Evolutionary conservation across 495 filamentous ascomycete genomes (phyloP).

Genomic region (Hypoxylon fuscum): DNA sequence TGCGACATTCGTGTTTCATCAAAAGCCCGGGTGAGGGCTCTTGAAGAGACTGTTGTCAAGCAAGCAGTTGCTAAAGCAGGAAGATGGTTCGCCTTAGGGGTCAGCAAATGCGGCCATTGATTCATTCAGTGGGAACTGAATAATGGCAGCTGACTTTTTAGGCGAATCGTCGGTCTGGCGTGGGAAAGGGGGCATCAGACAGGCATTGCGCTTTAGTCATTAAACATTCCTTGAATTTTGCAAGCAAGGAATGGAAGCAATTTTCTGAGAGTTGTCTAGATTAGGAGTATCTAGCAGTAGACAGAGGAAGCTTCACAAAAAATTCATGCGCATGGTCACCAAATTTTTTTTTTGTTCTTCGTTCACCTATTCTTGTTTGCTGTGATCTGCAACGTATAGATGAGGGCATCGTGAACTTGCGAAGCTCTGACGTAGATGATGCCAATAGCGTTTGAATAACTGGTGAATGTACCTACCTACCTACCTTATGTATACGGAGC

Average conservation of each 20-base stretch:
- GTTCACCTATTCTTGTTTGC: conserved; percentile 10
- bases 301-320: conserved; percentile 31
- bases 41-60: neutral
- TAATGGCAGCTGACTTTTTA: conserved; percentile 12
- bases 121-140: conserved; percentile 4
- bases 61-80: neutral
- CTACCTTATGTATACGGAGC: too few species aligned
- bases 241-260: conserved; percentile 29
- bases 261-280: conserved; percentile 35
- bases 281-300: conserved; percentile 40
- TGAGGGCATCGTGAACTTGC: too few species aligned
- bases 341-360: neutral
- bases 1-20: neutral
- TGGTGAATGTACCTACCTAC: too few species aligned
- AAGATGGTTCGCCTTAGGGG: conserved; percentile 4
- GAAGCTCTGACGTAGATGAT: too few species aligned
- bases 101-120: conserved; percentile 1
- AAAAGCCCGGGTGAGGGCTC: neutral
- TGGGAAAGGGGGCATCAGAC: conserved; percentile 6
- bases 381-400: too few species aligned
- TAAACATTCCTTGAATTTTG: conserved; percentile 31
- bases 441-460: too few species aligned
- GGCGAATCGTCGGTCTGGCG: conserved; percentile 13
- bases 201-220: conserved; percentile 29
- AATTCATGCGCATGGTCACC: conserved; percentile 31